A percentile compares a stretch with the other conserved stretches of the same genome.
phyloP scores from a whole-genome alignment of 345 rosid species.

The Citrus sp. region DNA sequence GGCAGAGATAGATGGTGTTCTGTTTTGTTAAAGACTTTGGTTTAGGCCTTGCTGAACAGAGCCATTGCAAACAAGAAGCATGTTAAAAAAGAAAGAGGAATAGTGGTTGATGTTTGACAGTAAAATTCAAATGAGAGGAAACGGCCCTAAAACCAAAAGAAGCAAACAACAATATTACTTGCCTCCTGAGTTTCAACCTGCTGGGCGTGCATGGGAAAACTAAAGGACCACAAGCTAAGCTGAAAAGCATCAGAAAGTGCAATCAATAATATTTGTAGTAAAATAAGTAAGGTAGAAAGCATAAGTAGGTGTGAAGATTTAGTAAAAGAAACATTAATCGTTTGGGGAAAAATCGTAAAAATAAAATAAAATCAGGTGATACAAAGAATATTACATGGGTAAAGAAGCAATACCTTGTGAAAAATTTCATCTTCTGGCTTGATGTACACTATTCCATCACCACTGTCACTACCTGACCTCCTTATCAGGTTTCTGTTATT shows the following conservation, averaged over 20 bases:
- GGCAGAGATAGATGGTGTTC: background rate
- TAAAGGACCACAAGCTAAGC: slow-evolving; percentile 85
- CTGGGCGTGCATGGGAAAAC: slow-evolving; percentile 50
- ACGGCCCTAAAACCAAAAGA: background rate
- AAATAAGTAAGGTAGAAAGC: background rate
- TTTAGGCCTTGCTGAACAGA: background rate
- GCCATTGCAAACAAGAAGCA: background rate
- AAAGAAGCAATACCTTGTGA: slow-evolving; percentile 48
- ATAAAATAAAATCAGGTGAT: background rate
- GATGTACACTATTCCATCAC: slow-evolving; percentile 49
- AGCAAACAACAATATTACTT: slow-evolving; percentile 16
- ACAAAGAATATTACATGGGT: background rate
- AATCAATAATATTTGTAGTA: slow-evolving; percentile 10
- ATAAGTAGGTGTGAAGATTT: background rate
- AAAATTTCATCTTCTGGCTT: slow-evolving; percentile 92
- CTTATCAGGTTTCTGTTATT: slow-evolving; percentile 20
- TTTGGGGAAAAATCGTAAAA: background rate
- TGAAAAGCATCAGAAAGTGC: slow-evolving; percentile 33
- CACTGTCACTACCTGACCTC: slow-evolving; percentile 31
- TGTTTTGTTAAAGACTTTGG: background rate
- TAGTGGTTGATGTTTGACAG: background rate
- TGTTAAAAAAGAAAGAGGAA: background rate
- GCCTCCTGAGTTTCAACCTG: slow-evolving; percentile 63
- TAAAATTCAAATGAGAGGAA: background rate
- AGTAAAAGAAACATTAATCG: background rate